Evolutionary conservation across 2,329 filamentous ascomycete species (phyloP).

Genomic region (Pseudogymnoascus sp.): DNA sequence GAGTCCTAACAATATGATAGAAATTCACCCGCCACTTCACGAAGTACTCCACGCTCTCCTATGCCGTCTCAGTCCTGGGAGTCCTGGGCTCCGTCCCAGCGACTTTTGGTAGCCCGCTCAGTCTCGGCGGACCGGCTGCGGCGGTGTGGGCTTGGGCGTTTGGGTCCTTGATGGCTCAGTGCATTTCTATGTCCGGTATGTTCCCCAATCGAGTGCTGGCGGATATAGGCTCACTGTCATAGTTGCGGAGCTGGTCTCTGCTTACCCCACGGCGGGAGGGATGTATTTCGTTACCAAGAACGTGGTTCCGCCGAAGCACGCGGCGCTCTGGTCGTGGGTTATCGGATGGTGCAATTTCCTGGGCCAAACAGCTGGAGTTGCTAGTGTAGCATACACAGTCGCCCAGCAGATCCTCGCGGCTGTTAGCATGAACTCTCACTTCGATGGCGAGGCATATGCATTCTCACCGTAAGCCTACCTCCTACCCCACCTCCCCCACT

Average conservation of each 20-base stretch:
- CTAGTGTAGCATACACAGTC: constrained; percentile 53
- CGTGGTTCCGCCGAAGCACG: constrained; percentile 51
- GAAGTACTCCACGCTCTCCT: constrained; percentile 58
- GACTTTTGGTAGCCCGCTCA: constrained; percentile 50
- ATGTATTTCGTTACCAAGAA: constrained; percentile 63
- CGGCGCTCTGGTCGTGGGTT: constrained; percentile 55
- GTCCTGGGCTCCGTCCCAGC: constrained; percentile 57
- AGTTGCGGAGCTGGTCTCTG: constrained; percentile 58
- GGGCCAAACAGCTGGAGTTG: constrained; percentile 54
- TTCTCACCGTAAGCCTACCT: constrained; percentile 46
- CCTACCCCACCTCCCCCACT: background rate
- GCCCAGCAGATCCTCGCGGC: constrained; percentile 55
- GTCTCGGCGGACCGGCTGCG: constrained; percentile 51
- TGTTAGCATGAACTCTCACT: constrained; percentile 50
- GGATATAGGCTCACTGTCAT: background rate
- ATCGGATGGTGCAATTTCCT: constrained; percentile 61
- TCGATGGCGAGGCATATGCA: constrained; percentile 40
- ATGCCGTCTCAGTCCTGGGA: constrained; percentile 56
- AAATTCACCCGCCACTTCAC: constrained; percentile 55
- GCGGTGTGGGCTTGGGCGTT: constrained; percentile 59
- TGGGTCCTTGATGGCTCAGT: constrained; percentile 54
- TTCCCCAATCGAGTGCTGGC: background rate
- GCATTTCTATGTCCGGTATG: constrained; percentile 50
- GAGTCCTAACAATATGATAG: constrained; percentile 28
- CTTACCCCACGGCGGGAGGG: constrained; percentile 57